phyloP scores from a whole-genome alignment of 495 filamentous ascomycete genomes.

The Durotheca rogersii region DNA sequence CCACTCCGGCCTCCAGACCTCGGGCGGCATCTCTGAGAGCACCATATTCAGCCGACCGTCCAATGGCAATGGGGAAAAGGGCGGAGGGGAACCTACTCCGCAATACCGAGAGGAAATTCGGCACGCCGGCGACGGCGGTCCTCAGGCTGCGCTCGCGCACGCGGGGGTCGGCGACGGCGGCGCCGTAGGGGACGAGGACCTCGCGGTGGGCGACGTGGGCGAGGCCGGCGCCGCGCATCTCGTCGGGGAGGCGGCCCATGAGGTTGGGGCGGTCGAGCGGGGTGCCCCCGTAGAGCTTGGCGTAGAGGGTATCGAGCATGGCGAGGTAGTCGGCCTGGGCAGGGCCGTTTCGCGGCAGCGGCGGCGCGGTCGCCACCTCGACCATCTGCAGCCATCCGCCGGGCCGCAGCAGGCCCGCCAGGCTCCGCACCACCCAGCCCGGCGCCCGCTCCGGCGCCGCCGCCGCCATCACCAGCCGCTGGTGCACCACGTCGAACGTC shows the following conservation, averaged over 20 bases:
- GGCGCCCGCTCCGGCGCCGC: background rate
- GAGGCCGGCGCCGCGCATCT: background rate
- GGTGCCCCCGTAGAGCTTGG: background rate
- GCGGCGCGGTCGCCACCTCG: background rate
- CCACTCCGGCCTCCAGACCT: background rate
- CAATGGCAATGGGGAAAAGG: background rate
- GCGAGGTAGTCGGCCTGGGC: background rate
- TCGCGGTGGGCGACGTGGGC: background rate
- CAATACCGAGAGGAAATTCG: background rate
- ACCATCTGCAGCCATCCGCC: conserved; percentile 7
- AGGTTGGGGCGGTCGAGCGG: background rate
- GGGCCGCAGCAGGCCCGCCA: background rate
- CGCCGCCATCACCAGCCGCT: conserved; percentile 4
- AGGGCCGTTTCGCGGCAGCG: background rate
- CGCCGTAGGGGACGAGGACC: background rate
- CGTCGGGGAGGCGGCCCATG: background rate
- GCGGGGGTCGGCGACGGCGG: background rate
- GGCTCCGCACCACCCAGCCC: background rate
- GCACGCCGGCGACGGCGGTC: background rate
- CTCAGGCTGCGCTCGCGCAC: background rate
- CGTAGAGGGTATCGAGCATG: background rate
- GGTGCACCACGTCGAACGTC: conserved; percentile 5
- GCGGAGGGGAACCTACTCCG: background rate
- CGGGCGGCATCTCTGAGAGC: background rate
- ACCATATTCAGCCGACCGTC: background rate